Evolutionary conservation across 345 rosid genomes (phyloP).

Genomic region (Camelina hispida): DNA sequence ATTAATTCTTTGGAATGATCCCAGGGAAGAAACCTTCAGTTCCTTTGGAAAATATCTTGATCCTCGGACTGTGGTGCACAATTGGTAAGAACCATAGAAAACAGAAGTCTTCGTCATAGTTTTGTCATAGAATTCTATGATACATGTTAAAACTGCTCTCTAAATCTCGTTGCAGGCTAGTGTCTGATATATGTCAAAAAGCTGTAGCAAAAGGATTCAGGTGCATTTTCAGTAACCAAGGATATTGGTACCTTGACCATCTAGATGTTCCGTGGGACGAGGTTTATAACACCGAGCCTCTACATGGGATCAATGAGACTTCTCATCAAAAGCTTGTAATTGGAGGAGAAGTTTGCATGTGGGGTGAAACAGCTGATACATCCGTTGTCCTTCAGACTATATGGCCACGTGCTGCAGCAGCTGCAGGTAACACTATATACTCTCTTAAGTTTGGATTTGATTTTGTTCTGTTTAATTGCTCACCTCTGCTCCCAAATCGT

Average conservation of each 20-base stretch:
- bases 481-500: background rate
- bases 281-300: conserved; percentile 77
- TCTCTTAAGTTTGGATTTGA: background rate
- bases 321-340: conserved; percentile 73
- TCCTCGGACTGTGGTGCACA: conserved; percentile 85
- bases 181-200: conserved; percentile 79
- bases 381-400: conserved; percentile 85
- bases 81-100: conserved; percentile 60
- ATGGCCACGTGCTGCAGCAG: conserved; percentile 96
- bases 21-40: conserved; percentile 90
- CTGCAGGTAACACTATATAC: conserved; percentile 61
- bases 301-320: conserved; percentile 67
- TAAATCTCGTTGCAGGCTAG: conserved; percentile 61
- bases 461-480: background rate
- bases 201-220: conserved; percentile 87
- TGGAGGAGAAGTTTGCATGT: conserved; percentile 99
- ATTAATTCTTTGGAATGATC: conserved; percentile 30
- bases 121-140: too few species aligned
- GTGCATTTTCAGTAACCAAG: conserved; percentile 92
- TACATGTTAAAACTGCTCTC: background rate
- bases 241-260: conserved; percentile 91
- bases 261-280: conserved; percentile 83
- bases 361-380: conserved; percentile 87
- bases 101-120: background rate
- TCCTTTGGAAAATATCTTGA: conserved; percentile 65